These are phyloP conservation scores for Fusarium sp. DNA, from an alignment of 2,329 filamentous ascomycete species.

Conservation along the genomic window DNA sequence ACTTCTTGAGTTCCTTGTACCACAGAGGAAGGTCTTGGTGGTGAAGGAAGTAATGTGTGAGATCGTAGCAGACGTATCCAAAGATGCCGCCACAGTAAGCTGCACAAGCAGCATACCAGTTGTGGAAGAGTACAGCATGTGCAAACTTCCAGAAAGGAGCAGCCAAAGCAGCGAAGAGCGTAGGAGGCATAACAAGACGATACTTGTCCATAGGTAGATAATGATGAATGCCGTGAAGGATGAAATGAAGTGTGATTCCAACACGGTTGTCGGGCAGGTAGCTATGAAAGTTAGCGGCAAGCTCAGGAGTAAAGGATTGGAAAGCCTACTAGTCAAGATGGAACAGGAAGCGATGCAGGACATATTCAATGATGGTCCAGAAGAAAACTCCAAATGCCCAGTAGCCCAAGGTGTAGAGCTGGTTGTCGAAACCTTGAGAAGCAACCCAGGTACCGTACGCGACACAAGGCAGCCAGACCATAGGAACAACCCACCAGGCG, in stretches of 20 bases:
- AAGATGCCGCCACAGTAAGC: constrained; percentile 92
- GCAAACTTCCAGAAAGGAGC: constrained; percentile 92
- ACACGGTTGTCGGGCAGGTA: constrained; percentile 90
- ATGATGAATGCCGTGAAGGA: constrained; percentile 96
- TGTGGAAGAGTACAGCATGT: constrained; percentile 80
- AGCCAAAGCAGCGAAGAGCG: constrained; percentile 83
- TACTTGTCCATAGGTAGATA: constrained; percentile 99
- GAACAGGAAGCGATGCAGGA: constrained; percentile 89
- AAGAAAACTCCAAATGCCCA: constrained; percentile 76
- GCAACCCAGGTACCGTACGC: constrained; percentile 75
- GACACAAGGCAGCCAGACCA: constrained; percentile 83
- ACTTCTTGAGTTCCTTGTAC: constrained; percentile 95
- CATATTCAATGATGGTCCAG: constrained; percentile 92
- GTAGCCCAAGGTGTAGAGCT: constrained; percentile 62
- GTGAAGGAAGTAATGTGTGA: constrained; percentile 99
- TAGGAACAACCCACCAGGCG: constrained; percentile 90
- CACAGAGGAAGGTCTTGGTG: constrained; percentile 90
- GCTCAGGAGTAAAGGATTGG: neutral
- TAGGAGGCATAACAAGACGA: constrained; percentile 94
- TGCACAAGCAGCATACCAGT: constrained; percentile 82
- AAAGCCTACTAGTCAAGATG: constrained; percentile 84
- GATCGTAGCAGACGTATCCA: constrained; percentile 94
- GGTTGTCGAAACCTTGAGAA: constrained; percentile 64
- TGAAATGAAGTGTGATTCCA: constrained; percentile 86
- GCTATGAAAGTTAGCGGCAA: constrained; percentile 56